These are phyloP conservation scores for Penicillium sclerotiorum DNA, from an alignment of 2,329 filamentous ascomycete genomes.

Conservation along the genomic window DNA sequence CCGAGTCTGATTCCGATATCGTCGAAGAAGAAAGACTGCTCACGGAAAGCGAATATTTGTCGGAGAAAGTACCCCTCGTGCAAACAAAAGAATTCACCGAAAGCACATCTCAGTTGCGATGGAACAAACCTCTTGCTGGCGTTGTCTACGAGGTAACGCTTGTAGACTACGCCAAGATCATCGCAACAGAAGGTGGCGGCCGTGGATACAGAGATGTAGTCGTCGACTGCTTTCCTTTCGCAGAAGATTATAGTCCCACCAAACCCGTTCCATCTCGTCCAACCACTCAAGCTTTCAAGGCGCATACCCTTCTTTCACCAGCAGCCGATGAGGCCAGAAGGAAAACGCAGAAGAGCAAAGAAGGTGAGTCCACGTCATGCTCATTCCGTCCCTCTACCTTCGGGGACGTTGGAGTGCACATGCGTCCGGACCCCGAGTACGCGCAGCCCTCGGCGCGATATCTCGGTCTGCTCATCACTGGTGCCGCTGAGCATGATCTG, in stretches of 20 bases:
- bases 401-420: slow-evolving; percentile 41
- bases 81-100: slow-evolving; percentile 18
- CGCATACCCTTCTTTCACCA: slow-evolving; percentile 81
- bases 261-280: slow-evolving; percentile 66
- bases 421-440: slow-evolving; percentile 68
- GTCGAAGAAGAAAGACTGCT: slow-evolving; percentile 10
- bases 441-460: slow-evolving; percentile 85
- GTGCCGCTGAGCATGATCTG: slow-evolving; percentile 77
- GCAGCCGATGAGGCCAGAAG: slow-evolving; percentile 32
- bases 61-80: slow-evolving; percentile 40
- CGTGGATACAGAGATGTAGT: slow-evolving; percentile 80
- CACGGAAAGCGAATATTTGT: slow-evolving; percentile 10
- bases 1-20: neutral
- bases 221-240: slow-evolving; percentile 74
- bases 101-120: slow-evolving; percentile 56
- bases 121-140: slow-evolving; percentile 83
- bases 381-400: neutral
- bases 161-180: slow-evolving; percentile 79
- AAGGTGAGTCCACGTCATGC: neutral
- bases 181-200: slow-evolving; percentile 88
- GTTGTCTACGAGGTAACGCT: slow-evolving; percentile 93
- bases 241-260: slow-evolving; percentile 50
- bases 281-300: slow-evolving; percentile 68
- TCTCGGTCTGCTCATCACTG: slow-evolving; percentile 74
- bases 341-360: slow-evolving; percentile 12